Evolutionary conservation across 257 asterid genomes (phyloP).

Genomic region (Solanum corneliomulleri): DNA sequence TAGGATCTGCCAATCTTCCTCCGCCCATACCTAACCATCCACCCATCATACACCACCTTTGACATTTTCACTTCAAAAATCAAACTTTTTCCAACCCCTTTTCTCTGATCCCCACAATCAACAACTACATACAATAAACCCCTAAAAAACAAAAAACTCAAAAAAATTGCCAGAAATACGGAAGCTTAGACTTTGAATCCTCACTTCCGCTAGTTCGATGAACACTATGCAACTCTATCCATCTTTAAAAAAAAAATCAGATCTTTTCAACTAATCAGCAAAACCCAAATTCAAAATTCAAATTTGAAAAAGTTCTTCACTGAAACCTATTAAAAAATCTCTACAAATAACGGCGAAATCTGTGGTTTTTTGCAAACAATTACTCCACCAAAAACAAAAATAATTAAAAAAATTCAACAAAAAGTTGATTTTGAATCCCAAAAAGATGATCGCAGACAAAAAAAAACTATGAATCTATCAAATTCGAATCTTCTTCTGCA

Average conservation of each 20-base stretch:
- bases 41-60: constrained; percentile 80
- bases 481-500: not conserved
- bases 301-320: not conserved
- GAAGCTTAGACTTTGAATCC: not conserved
- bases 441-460: not conserved
- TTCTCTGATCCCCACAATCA: not conserved
- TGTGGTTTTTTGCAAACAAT: not conserved
- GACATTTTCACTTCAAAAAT: constrained; percentile 21
- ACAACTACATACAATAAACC: not conserved
- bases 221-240: not conserved
- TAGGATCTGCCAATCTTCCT: constrained; percentile 81
- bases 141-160: not conserved
- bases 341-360: not conserved
- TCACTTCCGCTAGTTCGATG: not conserved
- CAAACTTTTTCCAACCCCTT: not conserved
- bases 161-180: not conserved
- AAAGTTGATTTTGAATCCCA: not conserved
- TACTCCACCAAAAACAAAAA: not conserved
- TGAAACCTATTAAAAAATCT: not conserved
- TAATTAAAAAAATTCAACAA: not conserved
- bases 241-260: not conserved
- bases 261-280: not conserved
- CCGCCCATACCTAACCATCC: constrained; percentile 97
- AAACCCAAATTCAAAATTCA: not conserved
- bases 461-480: not conserved